phyloP scores from a whole-genome alignment of 768 basidiomycete species.

The Mycena venus region DNA sequence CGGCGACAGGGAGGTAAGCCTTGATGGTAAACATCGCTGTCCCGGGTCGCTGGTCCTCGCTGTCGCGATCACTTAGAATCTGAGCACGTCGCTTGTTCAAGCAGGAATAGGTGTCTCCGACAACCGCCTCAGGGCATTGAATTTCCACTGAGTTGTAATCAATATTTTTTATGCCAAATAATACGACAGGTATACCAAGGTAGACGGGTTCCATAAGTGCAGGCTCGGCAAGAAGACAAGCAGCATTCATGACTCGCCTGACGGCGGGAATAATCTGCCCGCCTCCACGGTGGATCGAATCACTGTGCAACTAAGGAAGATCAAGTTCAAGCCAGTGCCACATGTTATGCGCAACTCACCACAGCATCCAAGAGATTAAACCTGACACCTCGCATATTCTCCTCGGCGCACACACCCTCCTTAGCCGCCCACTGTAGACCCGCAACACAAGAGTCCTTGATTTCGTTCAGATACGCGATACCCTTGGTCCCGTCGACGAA shows the following conservation, averaged over 20 bases:
- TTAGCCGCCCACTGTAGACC: constrained; percentile 99
- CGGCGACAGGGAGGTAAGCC: constrained; percentile 91
- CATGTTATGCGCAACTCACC: constrained; percentile 56
- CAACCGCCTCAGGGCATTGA: constrained; percentile 96
- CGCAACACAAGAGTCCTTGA: constrained; percentile 99
- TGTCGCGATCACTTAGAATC: constrained; percentile 72
- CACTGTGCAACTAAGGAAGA: constrained; percentile 82
- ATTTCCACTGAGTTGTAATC: constrained; percentile 79
- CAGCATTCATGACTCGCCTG: constrained; percentile 95
- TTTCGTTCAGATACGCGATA: constrained; percentile 98
- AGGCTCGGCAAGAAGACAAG: constrained; percentile 92
- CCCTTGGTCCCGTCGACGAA: constrained; percentile 99
- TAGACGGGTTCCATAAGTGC: constrained; percentile 97
- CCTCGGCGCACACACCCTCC: constrained; percentile 95
- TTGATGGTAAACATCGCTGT: constrained; percentile 99
- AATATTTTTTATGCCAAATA: background rate
- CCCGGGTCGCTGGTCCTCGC: constrained; percentile 95
- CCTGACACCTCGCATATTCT: constrained; percentile 98
- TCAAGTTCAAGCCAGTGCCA: background rate
- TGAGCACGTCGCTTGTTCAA: constrained; percentile 98
- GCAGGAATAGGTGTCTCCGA: constrained; percentile 95
- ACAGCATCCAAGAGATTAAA: constrained; percentile 96
- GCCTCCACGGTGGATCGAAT: constrained; percentile 99
- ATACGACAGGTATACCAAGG: constrained; percentile 64
- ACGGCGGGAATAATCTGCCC: constrained; percentile 97